Percentiles rank a stretch among this genome's conserved stretches.
These are phyloP conservation scores for Pelargonium myrrhifolium DNA, from an alignment of 441 rosid genomes.

Conservation along the genomic window DNA sequence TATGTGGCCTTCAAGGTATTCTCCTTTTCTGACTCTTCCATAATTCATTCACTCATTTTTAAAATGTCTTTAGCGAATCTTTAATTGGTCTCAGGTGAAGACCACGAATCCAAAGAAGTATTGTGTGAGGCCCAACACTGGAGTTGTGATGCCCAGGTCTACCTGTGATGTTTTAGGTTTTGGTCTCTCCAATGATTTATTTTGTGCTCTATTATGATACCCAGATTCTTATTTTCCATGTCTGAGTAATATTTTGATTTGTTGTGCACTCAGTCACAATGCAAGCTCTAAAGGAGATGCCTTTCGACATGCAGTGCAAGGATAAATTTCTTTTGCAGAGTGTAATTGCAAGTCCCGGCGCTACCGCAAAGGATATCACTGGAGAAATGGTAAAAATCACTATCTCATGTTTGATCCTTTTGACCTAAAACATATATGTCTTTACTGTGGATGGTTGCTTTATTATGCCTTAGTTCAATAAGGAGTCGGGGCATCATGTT, in stretches of 20 bases:
- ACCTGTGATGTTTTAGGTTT: slow-evolving; percentile 62
- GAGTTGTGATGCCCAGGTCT: slow-evolving; percentile 58
- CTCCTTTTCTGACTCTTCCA: neutral
- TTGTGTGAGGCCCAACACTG: slow-evolving; percentile 75
- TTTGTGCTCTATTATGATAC: neutral
- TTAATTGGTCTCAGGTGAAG: slow-evolving; percentile 43
- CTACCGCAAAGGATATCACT: slow-evolving; percentile 49
- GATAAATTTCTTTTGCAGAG: slow-evolving; percentile 71
- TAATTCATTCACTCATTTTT: neutral
- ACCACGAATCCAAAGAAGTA: slow-evolving; percentile 83
- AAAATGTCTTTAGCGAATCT: slow-evolving; percentile 9
- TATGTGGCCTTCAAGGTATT: slow-evolving; percentile 73
- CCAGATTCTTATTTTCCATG: neutral
- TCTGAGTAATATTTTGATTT: neutral
- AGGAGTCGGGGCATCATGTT: slow-evolving; percentile 56
- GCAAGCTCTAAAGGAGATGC: slow-evolving; percentile 79
- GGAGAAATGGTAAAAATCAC: slow-evolving; percentile 45
- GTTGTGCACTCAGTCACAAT: slow-evolving; percentile 47
- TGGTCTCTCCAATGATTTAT: slow-evolving; percentile 4
- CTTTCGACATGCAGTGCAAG: slow-evolving; percentile 64
- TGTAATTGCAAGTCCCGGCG: slow-evolving; percentile 40
- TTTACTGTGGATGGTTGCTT: neutral
- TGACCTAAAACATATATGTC: neutral
- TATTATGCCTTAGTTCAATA: slow-evolving; percentile 45
- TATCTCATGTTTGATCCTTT: slow-evolving; percentile 10